Base-by-base conservation (phyloP, 345 rosid genomes). In the Gossypium raimondii region DNA sequence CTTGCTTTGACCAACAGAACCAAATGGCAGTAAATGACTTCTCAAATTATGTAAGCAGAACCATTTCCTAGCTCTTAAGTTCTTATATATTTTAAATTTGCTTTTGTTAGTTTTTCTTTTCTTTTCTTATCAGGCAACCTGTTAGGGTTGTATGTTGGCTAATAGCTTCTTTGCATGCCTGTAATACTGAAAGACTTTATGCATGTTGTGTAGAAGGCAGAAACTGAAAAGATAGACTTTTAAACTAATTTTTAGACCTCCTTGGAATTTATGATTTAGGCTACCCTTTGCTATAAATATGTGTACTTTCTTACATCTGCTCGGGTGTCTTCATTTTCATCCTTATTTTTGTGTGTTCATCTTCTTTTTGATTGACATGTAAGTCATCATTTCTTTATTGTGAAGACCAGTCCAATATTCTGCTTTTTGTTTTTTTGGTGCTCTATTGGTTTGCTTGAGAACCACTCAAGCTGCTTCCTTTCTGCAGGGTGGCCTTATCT, bases 41-140 rank as follows among this genome's bases (percentile, higher is more conserved):
- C 71, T 58, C 69, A 63, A 83, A 75, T 77, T 77, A 90, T 82
- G 93, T 87, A 85, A 86, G 90, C 77, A 73, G 70, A 73, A 78
- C 7, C 59, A 50, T 16, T 3, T 63, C 58, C 27, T 52, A 34
- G 56, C 55, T 22, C 38, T 67, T 47, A 13, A 67, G 56, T 67
- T 22, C 18, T 11, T 45, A 45, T 6, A 44, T 66, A 22, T 47
- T 38, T 22, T 20, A 13, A 29, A 18, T 18, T 17, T 73, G 14
- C 51, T 68, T 14, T 61, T 45, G 22, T 38, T 47, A 43, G 61
- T 34, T 1, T 34, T 34, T 34, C 5, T 34, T 34, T 34, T 29
- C 3, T 29, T 29, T 3, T 3, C 6, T 34, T 34, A 34, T 34
- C 41, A 34, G 41, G 41, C 41, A 34, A 34, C 41, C 41, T 34